Evolutionary conservation across 495 filamentous ascomycete genomes (phyloP), one percentile per base, ranked within the genome.

Genomic region (Tuber melanosporum): DNA sequence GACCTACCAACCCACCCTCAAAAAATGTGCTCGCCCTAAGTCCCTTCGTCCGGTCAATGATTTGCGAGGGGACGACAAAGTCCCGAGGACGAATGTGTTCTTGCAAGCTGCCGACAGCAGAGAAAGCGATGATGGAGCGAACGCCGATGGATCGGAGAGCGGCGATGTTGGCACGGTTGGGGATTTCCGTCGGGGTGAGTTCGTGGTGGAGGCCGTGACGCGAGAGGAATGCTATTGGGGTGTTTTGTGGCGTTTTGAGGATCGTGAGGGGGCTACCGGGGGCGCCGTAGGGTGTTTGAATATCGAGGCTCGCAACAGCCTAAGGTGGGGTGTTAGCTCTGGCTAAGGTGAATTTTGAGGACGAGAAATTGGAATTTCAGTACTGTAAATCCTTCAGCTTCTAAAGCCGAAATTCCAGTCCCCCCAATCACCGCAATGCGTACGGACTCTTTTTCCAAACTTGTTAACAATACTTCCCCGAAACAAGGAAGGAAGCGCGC

Each of bases 11-110:
- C 42, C 95, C 95, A 72, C 89, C 90, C 85, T 97, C 95, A 84
- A 98, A 99, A 86, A 95, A 99, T 9, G 95, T 98, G 84, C 93
- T 97, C 6, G 95, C 93, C 7, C 93, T 88, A 74, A 94, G 87
- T 26, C 95, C 95, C 88, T 97, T 98, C 79, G 95, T 99, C 78
- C 95, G 93, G 85, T 99, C 95, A 85, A 98, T 97, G 84, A 98
- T 89, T 87, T 98, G 95, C 85, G 97, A 93, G 22, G 94, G 94
- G 20, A 99, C 88, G 49, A 98, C 92, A 84, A 99, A 99, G 86
- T 99, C 96, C 82, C 94, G 91, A 71, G 95, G 95, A 85, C 90
- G 91, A 84, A 99, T 94, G 80, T 92, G 89, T 85, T 97, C 95
- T 82, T 91, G 83, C 82, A 99, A 87, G 83, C 92, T 94, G 78